These are phyloP conservation scores for Colletotrichum sp. DNA, from an alignment of 2,329 filamentous ascomycete genomes.

Conservation along the genomic window DNA sequence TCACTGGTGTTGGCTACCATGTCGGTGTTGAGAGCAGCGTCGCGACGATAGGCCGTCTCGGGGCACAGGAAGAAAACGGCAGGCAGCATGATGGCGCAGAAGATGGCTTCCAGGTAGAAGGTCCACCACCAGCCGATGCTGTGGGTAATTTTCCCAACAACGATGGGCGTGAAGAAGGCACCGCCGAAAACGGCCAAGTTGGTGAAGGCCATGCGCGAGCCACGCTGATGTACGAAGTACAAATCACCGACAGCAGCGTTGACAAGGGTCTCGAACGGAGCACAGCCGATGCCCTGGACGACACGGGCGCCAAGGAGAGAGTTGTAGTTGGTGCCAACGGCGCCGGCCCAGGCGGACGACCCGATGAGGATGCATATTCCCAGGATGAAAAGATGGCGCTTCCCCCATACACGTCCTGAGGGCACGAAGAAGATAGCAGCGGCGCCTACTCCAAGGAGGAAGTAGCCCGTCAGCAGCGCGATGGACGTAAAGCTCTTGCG, in stretches of 20 bases:
- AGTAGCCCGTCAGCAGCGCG: constrained; percentile 86
- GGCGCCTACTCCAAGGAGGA: constrained; percentile 81
- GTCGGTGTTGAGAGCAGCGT: constrained; percentile 73
- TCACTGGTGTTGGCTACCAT: constrained; percentile 50
- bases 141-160: constrained; percentile 85
- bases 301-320: constrained; percentile 80
- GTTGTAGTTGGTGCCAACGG: constrained; percentile 68
- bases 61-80: constrained; percentile 80
- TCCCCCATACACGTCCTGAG: constrained; percentile 88
- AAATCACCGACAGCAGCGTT: constrained; percentile 90
- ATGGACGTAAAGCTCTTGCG: constrained; percentile 71
- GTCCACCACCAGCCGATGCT: constrained; percentile 84
- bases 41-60: constrained; percentile 76
- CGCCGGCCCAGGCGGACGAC: constrained; percentile 80
- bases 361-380: constrained; percentile 76
- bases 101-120: constrained; percentile 89
- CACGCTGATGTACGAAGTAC: constrained; percentile 86
- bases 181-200: constrained; percentile 64
- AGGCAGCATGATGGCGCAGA: constrained; percentile 73
- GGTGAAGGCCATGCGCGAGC: constrained; percentile 84
- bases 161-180: constrained; percentile 77
- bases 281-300: constrained; percentile 84
- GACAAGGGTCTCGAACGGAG: constrained; percentile 88
- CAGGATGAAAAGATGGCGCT: constrained; percentile 84
- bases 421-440: constrained; percentile 87